phyloP scores from a whole-genome alignment of 108 stramenopile species.

The Conticribra weissflogii region DNA sequence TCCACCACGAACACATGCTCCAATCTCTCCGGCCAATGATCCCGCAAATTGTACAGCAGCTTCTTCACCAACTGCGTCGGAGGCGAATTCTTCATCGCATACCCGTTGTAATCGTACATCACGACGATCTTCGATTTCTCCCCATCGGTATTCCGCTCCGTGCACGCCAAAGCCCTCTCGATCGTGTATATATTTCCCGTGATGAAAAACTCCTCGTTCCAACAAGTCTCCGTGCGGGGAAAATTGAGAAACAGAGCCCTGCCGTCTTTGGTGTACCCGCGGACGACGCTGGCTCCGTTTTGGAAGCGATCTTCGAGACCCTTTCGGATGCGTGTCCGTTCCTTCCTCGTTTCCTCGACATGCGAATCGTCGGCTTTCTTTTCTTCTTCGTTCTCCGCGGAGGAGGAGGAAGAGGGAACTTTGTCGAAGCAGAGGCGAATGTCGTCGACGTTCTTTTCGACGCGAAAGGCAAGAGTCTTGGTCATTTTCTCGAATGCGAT shows the following conservation, averaged over 20 bases:
- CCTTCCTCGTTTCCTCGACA: not conserved
- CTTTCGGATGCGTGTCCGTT: constrained; percentile 30
- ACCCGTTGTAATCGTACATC: constrained; percentile 48
- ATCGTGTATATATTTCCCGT: constrained; percentile 55
- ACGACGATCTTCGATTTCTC: constrained; percentile 36
- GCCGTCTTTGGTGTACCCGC: constrained; percentile 51
- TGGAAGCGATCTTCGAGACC: constrained; percentile 32
- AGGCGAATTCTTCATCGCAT: constrained; percentile 31
- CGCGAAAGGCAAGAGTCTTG: constrained; percentile 31
- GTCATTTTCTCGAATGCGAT: constrained; percentile 23
- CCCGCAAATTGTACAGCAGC: constrained; percentile 38
- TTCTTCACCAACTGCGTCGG: constrained; percentile 36
- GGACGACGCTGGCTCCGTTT: constrained; percentile 29
- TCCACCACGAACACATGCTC: constrained; percentile 46
- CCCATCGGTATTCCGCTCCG: constrained; percentile 41
- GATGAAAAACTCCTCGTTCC: constrained; percentile 48
- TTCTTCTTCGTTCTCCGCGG: not conserved
- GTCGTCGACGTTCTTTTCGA: constrained; percentile 42
- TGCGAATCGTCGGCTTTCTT: not conserved
- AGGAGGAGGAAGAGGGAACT: constrained; percentile 13
- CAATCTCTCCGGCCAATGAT: constrained; percentile 52
- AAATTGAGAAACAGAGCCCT: constrained; percentile 50
- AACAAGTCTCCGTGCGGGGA: constrained; percentile 40
- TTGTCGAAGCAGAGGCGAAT: constrained; percentile 45
- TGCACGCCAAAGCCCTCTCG: constrained; percentile 52